These are phyloP conservation scores for Phlebiopsis flavidoalba DNA, from an alignment of 768 basidiomycete species.

Conservation along the genomic window DNA sequence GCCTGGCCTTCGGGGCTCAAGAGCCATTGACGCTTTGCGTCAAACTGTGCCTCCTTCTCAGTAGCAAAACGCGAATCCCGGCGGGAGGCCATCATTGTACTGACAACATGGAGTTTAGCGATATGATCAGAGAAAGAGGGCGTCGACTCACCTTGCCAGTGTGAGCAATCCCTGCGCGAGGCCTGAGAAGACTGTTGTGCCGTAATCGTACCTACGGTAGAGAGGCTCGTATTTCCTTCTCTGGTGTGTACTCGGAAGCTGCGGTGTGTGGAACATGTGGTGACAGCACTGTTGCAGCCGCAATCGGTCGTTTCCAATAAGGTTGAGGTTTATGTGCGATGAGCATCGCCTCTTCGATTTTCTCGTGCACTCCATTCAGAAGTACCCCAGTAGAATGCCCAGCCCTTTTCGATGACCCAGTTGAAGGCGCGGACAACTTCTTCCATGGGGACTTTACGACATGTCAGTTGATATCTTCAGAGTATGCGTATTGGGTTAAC, in stretches of 20 bases:
- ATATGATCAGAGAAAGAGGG: neutral
- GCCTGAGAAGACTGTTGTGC: conserved; percentile 71
- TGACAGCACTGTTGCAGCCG: conserved; percentile 77
- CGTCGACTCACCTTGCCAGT: conserved; percentile 61
- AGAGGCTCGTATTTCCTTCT: conserved; percentile 68
- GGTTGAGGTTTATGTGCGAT: conserved; percentile 58
- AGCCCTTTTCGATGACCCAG: conserved; percentile 68
- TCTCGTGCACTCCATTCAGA: conserved; percentile 64
- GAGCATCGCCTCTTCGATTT: conserved; percentile 58
- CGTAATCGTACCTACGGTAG: conserved; percentile 59
- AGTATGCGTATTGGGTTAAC: neutral
- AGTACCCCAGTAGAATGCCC: conserved; percentile 71
- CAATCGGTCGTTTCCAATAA: conserved; percentile 70
- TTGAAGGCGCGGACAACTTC: conserved; percentile 82
- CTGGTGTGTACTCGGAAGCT: conserved; percentile 82
- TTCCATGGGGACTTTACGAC: conserved; percentile 50
- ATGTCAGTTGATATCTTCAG: neutral
- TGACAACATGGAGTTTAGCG: conserved; percentile 10
- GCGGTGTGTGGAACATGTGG: conserved; percentile 69
- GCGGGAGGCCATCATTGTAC: conserved; percentile 76
- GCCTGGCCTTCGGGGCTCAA: conserved; percentile 52
- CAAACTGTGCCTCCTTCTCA: conserved; percentile 43
- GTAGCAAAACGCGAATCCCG: conserved; percentile 66
- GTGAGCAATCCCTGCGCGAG: conserved; percentile 66
- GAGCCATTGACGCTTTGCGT: conserved; percentile 30